These are phyloP conservation scores for Penstemon newberryi DNA, from an alignment of 257 asterid species.

Conservation along the genomic window DNA sequence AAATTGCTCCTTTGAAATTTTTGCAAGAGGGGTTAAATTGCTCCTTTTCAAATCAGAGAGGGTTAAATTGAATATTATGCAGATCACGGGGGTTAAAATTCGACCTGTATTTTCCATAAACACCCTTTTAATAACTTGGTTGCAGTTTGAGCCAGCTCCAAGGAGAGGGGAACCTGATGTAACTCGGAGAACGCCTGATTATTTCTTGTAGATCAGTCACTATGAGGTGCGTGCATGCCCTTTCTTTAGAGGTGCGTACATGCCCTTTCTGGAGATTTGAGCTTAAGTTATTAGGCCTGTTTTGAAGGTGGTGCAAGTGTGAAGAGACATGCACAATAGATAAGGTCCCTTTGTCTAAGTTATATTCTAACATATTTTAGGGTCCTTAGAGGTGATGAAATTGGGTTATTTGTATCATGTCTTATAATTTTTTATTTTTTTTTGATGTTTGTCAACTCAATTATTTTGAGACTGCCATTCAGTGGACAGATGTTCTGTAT, in stretches of 20 bases:
- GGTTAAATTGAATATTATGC: neutral
- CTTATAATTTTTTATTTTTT: constrained; percentile 28
- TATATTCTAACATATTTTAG: constrained; percentile 45
- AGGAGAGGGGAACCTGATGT: constrained; percentile 85
- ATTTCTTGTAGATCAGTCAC: constrained; percentile 53
- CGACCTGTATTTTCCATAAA: too few species aligned
- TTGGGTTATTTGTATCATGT: constrained; percentile 38
- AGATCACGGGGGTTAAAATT: too few species aligned
- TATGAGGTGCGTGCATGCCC: constrained; percentile 12
- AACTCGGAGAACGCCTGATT: constrained; percentile 74
- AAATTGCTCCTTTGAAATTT: neutral
- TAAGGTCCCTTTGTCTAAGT: constrained; percentile 38
- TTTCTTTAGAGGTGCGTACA: constrained; percentile 22
- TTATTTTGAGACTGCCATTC: constrained; percentile 29
- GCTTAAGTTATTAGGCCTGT: constrained; percentile 32
- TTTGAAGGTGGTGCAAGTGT: constrained; percentile 33
- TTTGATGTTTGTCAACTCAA: neutral
- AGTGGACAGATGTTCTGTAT: constrained; percentile 32
- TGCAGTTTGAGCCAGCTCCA: constrained; percentile 85
- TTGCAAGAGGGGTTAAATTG: too few species aligned
- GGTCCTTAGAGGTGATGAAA: constrained; percentile 36
- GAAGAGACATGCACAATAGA: constrained; percentile 40
- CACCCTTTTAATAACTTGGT: neutral
- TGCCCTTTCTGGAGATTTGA: constrained; percentile 27
- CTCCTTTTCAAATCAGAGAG: neutral